Evolutionary conservation across 805 yeast genomes (phyloP), one percentile per base, ranked within the genome.

Genomic region (Yarrowia alimentaria): DNA sequence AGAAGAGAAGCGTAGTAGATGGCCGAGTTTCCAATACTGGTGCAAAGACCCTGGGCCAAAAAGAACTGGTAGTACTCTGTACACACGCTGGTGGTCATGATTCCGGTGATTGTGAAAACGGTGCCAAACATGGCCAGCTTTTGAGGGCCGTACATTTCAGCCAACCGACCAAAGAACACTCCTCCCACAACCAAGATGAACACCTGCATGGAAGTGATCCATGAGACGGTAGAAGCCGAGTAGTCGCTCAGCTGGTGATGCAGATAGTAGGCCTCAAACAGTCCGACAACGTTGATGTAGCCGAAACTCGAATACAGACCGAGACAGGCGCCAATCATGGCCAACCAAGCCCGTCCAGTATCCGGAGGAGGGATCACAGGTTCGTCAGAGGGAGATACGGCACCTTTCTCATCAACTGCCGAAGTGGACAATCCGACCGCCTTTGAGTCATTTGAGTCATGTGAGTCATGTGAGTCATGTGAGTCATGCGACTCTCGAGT

Each of bases 261-360:
- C 5, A 77, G 65, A 2, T 83, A 73, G 61, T 79, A 82, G 4
- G 50, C 50, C 11, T 83, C 85, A 26, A 83, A 71, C 0, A 81
- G 83, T 51, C 89, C 88, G 9, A 77, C 71, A 0, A 85, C 66
- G 60, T 83, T 84, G 64, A 81, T 70, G 21, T 84, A 57, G 2
- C 94, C 94, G 60, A 83, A 78, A 3, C 37, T 30, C 4, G 37
- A 43, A 21, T 43, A 43, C 11, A 43, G 29, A 1, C 50, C 50
- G 13, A 43, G 30, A 2, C 17, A 16, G 8, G 50, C 50, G 29
- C 50, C 50, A 18, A 31, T 22, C 50, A 43, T 43, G 5, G 50
- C 37, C 13, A 43, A 5, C 50, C 50, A 43, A 1, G 50, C 50
- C 8, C 6, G 3, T 6, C 50, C 50, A 6, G 11, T 19, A 13